Conservation (phyloP, 2,329 filamentous ascomycete species). For the Aspergillus proliferans region DNA sequence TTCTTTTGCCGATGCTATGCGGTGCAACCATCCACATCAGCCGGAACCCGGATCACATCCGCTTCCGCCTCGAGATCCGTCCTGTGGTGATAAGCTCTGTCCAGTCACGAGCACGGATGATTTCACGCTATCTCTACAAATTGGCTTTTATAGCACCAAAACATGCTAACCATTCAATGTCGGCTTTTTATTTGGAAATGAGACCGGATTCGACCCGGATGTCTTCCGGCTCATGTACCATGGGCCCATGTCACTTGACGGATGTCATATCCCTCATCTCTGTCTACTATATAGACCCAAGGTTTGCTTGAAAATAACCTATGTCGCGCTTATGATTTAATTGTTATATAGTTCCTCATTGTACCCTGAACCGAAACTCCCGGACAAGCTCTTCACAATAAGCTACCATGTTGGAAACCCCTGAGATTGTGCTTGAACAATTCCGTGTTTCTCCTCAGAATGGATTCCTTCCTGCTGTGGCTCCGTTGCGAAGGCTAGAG, state of each 20-base stretch:
- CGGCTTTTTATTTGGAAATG: too few relatives aligned
- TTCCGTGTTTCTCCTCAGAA: slow-evolving; percentile 57
- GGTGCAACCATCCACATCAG: background rate
- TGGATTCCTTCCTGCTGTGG: slow-evolving; percentile 75
- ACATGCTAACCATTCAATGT: too few relatives aligned
- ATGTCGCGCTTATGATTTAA: background rate
- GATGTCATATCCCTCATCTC: too few relatives aligned
- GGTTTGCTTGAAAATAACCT: too few relatives aligned
- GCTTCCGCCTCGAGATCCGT: slow-evolving; percentile 12
- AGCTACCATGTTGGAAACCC: slow-evolving; percentile 19
- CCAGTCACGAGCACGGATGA: background rate
- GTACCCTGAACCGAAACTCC: too few relatives aligned
- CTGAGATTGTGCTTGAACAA: slow-evolving; percentile 50
- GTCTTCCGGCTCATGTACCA: background rate
- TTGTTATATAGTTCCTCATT: background rate
- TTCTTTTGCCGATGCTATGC: background rate
- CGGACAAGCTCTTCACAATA: background rate
- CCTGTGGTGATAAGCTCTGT: background rate
- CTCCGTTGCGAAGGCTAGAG: slow-evolving; percentile 67
- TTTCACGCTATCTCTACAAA: too few relatives aligned
- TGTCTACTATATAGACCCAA: too few relatives aligned
- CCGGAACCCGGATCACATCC: slow-evolving; percentile 19
- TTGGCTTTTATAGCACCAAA: too few relatives aligned
- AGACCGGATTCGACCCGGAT: background rate
- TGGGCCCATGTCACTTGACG: background rate